Evolutionary conservation across 2,329 filamentous ascomycete genomes (phyloP).

Genomic region (Sporothrix schenckii): DNA sequence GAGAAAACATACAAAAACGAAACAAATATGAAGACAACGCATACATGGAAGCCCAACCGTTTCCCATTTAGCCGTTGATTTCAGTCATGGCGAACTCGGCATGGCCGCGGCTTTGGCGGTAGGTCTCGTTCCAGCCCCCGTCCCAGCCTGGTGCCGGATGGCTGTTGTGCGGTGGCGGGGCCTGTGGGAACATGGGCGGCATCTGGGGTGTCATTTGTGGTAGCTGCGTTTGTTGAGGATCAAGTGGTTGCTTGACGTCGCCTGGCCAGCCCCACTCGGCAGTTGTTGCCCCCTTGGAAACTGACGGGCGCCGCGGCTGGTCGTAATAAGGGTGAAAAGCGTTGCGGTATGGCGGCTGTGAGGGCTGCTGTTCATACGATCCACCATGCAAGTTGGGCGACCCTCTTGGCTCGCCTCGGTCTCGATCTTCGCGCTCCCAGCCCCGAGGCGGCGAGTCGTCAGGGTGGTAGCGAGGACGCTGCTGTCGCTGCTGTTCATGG

Average conservation of each 20-base stretch:
- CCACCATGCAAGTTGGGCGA: not conserved
- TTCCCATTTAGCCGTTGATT: constrained; percentile 1
- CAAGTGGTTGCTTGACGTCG: constrained; percentile 26
- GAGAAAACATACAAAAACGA: not conserved
- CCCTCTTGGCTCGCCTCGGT: not conserved
- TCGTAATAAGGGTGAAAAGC: constrained; percentile 15
- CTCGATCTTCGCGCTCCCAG: constrained; percentile 12
- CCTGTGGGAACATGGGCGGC: constrained; percentile 17
- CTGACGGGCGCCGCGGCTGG: not conserved
- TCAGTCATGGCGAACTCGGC: constrained; percentile 28
- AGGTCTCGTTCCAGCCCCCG: constrained; percentile 29
- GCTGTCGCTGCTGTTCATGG: constrained; percentile 19
- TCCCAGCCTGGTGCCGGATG: constrained; percentile 17
- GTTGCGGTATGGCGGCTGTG: not conserved
- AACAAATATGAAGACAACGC: not conserved
- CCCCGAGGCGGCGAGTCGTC: constrained; percentile 6
- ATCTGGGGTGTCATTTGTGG: constrained; percentile 16
- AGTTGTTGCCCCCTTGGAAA: not conserved
- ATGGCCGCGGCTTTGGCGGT: constrained; percentile 26
- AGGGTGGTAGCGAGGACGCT: constrained; percentile 14
- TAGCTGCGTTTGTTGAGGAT: not conserved
- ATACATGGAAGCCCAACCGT: not conserved
- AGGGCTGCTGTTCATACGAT: not conserved
- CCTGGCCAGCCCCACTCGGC: constrained; percentile 31
- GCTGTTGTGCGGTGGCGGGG: constrained; percentile 13